Evolutionary conservation across 371 early-diverging fungal species (phyloP).

Genomic region (Dinochytrium kinnereticum): DNA sequence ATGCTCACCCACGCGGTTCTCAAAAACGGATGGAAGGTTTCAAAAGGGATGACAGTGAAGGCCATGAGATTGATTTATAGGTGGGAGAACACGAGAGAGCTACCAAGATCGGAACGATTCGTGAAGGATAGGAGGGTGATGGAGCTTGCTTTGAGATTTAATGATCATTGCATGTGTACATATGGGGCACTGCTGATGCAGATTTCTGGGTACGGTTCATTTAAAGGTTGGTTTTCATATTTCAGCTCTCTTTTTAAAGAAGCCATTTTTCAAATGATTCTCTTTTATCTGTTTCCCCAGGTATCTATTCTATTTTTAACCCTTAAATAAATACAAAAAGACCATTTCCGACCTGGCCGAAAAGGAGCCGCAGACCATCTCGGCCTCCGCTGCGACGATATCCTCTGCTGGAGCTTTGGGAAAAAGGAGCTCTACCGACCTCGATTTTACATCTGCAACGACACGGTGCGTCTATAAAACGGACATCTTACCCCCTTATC

Average conservation of each 20-base stretch:
- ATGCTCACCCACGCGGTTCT: constrained; percentile 3
- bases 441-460: constrained; percentile 6
- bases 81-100: constrained; percentile 14
- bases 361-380: constrained; percentile 2
- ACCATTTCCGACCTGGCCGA: background rate
- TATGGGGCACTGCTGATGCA: constrained; percentile 14
- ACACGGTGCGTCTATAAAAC: background rate
- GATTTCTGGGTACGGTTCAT: background rate
- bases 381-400: background rate
- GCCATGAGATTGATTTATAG: background rate
- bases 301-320: too few species aligned
- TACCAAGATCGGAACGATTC: background rate
- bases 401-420: constrained; percentile 10
- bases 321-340: background rate
- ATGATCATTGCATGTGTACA: constrained; percentile 2
- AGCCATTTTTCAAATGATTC: too few species aligned
- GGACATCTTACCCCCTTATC: background rate
- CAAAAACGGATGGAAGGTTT: background rate
- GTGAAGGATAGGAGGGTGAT: constrained; percentile 4
- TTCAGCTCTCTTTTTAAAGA: too few species aligned
- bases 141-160: background rate
- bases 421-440: constrained; percentile 8
- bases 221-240: constrained; percentile 1
- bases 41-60: background rate
- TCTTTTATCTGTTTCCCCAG: too few species aligned